These are phyloP conservation scores for Candida stauntonica DNA, from an alignment of 805 yeast genomes.

Conservation along the genomic window DNA sequence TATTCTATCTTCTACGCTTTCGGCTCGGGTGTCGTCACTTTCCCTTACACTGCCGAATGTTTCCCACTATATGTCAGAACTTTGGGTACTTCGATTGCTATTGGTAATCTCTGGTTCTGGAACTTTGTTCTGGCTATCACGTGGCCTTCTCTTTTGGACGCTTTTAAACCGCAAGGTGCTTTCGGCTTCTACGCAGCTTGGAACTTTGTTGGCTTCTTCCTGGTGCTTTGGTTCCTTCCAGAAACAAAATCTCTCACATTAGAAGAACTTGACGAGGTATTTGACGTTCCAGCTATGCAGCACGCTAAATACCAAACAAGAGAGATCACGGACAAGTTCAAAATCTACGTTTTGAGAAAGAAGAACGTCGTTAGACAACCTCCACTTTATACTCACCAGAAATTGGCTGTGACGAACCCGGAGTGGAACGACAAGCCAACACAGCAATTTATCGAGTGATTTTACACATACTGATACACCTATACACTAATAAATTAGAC, in stretches of 20 bases:
- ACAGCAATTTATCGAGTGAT: conserved; percentile 44
- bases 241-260: conserved; percentile 63
- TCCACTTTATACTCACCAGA: conserved; percentile 53
- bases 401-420: conserved; percentile 55
- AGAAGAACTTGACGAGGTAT: conserved; percentile 70
- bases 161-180: conserved; percentile 78
- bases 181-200: conserved; percentile 87
- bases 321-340: conserved; percentile 39
- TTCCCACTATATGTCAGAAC: conserved; percentile 77
- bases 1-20: conserved; percentile 72
- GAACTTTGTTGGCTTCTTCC: conserved; percentile 66
- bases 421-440: conserved; percentile 62
- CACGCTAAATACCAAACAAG: conserved; percentile 49
- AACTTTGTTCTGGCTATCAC: conserved; percentile 67
- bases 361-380: conserved; percentile 44
- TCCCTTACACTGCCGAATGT: conserved; percentile 83
- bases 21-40: conserved; percentile 89
- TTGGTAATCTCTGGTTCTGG: conserved; percentile 73
- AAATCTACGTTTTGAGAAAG: conserved; percentile 42
- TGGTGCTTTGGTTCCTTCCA: conserved; percentile 67
- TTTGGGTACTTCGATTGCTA: conserved; percentile 74
- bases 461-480: no score
- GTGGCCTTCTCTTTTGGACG: conserved; percentile 68
- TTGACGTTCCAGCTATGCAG: conserved; percentile 48
- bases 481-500: no score